Conservation (phyloP, 768 basidiomycete genomes). For the Panaeolus papilionaceus region DNA sequence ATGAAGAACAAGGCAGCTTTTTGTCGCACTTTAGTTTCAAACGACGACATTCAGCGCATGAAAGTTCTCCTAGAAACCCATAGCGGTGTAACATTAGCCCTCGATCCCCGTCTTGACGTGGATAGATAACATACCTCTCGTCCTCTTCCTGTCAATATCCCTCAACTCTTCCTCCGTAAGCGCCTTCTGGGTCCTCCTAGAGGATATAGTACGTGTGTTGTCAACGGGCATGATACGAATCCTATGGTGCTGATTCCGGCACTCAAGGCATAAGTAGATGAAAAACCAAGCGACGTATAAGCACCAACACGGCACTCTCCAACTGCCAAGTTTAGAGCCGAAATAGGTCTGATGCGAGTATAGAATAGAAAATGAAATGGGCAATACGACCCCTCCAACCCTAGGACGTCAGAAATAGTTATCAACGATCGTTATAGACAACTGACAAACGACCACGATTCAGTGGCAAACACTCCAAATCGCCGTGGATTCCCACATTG, state of each 20-base stretch:
- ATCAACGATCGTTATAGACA: slow-evolving; percentile 7
- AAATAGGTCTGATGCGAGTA: too few relatives aligned
- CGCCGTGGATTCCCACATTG: slow-evolving; percentile 5
- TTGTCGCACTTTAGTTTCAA: slow-evolving; percentile 61
- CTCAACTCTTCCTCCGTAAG: slow-evolving; percentile 57
- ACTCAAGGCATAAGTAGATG: not conserved
- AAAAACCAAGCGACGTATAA: not conserved
- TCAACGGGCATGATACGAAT: slow-evolving; percentile 48
- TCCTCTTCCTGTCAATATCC: slow-evolving; percentile 57
- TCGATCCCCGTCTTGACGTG: slow-evolving; percentile 16
- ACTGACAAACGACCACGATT: slow-evolving; percentile 1
- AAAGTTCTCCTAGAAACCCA: slow-evolving; percentile 48
- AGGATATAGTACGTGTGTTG: slow-evolving; percentile 42
- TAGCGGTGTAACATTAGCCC: not conserved
- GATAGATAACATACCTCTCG: slow-evolving; percentile 42
- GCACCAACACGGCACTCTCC: not conserved
- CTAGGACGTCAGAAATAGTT: not conserved
- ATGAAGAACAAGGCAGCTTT: slow-evolving; percentile 56
- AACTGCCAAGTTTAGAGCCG: too few relatives aligned
- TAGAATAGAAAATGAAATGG: not conserved
- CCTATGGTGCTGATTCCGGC: not conserved
- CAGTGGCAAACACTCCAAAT: not conserved
- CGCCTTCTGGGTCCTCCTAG: slow-evolving; percentile 47
- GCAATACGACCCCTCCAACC: not conserved
- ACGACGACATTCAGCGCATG: slow-evolving; percentile 59